These are phyloP conservation scores for Oleoguttula mirabilis DNA, from an alignment of 495 filamentous ascomycete genomes.

Conservation along the genomic window DNA sequence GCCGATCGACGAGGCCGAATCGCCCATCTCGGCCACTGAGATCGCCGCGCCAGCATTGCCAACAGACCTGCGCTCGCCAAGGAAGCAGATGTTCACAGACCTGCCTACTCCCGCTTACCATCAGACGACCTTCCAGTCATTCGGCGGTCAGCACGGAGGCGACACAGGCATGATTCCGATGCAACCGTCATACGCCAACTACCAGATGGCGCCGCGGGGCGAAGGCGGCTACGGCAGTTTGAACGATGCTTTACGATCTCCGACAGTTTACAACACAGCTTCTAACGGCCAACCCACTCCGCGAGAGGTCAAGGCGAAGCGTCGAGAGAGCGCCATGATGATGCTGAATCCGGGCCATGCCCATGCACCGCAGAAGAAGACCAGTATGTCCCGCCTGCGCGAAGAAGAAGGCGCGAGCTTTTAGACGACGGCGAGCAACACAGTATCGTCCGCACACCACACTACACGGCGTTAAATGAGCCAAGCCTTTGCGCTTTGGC, in stretches of 20 bases:
- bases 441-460: too few species aligned
- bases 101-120: constrained; percentile 53
- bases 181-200: constrained; percentile 42
- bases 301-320: constrained; percentile 20
- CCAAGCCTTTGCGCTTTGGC: too few species aligned
- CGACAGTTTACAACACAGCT: constrained; percentile 6
- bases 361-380: constrained; percentile 19
- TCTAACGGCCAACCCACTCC: constrained; percentile 1
- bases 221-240: constrained; percentile 27
- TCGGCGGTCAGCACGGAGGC: too few species aligned
- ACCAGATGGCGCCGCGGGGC: constrained; percentile 22
- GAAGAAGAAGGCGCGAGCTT: constrained; percentile 17
- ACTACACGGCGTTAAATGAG: too few species aligned
- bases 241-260: constrained; percentile 25
- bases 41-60: constrained; percentile 21
- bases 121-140: constrained; percentile 44
- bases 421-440: too few species aligned
- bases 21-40: constrained; percentile 25
- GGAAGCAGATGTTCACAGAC: constrained; percentile 58
- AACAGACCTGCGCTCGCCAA: constrained; percentile 54
- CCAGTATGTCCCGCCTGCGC: constrained; percentile 17
- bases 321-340: constrained; percentile 30
- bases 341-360: constrained; percentile 22
- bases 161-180: constrained; percentile 53
- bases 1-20: constrained; percentile 43